Evolutionary conservation across 2,329 filamentous ascomycete species (phyloP).

Genomic region (Epichloe uncinata): DNA sequence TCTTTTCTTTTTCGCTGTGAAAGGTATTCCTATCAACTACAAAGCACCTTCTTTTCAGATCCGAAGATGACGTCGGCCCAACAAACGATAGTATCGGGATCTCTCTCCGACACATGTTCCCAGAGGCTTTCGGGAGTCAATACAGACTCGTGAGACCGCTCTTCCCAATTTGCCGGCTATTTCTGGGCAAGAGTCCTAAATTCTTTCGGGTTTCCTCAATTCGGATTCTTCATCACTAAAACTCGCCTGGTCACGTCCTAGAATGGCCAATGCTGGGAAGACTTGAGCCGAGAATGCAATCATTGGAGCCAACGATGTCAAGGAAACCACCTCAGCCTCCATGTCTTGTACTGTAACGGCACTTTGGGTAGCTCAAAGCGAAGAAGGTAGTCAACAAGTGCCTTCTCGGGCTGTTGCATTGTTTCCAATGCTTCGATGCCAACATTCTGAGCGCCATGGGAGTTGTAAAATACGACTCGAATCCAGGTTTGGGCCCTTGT

Average conservation of each 20-base stretch:
- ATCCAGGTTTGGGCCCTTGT: neutral
- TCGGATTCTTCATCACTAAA: neutral
- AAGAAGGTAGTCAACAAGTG: neutral
- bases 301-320: neutral
- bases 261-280: neutral
- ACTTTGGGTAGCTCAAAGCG: neutral
- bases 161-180: too few species aligned
- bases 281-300: neutral
- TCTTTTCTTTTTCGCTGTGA: too few species aligned
- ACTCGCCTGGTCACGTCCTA: neutral
- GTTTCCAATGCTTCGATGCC: neutral
- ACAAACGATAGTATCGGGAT: too few species aligned
- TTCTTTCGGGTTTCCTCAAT: neutral
- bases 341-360: neutral
- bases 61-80: too few species aligned
- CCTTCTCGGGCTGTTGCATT: neutral
- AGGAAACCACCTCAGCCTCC: neutral
- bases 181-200: neutral
- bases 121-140: too few species aligned
- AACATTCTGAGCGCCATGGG: neutral
- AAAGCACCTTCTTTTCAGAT: too few species aligned
- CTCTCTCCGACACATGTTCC: too few species aligned
- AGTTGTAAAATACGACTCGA: neutral
- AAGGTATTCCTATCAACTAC: too few species aligned
- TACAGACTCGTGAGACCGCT: too few species aligned